Evolutionary conservation across 1,284 basidiomycete species (phyloP), one percentile per base, ranked within the genome.

Genomic region (Microstroma glucosiphilum): DNA sequence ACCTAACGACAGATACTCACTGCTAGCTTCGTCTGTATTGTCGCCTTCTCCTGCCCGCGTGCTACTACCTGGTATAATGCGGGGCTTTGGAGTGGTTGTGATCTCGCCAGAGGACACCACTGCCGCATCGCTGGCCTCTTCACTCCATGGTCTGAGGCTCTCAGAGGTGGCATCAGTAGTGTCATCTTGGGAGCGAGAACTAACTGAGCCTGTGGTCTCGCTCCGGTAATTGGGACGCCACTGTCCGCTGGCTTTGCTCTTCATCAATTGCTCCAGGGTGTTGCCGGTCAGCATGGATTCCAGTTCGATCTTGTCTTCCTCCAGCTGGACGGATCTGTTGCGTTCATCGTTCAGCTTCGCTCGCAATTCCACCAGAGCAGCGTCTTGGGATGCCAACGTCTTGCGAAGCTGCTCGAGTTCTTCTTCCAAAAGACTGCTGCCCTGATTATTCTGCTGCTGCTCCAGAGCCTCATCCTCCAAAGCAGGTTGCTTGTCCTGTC

Each of bases 351-450:
- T 30, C 26, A 40, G 40, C 13, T 21, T 21, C 2, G 8, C n/a
- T 2, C 40, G 40, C 6, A 57, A 17, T 40, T 41, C 56, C 40
- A 7, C 13, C 3, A 54, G 26, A 3, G 66, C 56, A 0, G 59
- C 23, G n/a, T 48, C 19, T n/a, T 57, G 62, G 37, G 40, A 15
- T 26, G 41, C 21, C 42, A 54, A 25, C 51, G 57, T 25, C 57
- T 58, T 58, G 13, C 19, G 19, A 43, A 41, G 37, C 59, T 23
- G 49, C 15, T 17, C 37, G 11, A 41, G 41, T n/a, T 30, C 26
- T 30, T 11, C 46, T 26, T 46, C 25, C 57, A 42, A 13, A 43
- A 30, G 9, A 12, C n/a, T 1, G 40, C 6, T 54, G 64, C 59
- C 43, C 12, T 48, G 17, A 21, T 48, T 21, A 6, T 17, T 21